Evolutionary conservation across 2,329 filamentous ascomycete genomes (phyloP).

Genomic region (Nothophaeocryptopus gaeumannii): DNA sequence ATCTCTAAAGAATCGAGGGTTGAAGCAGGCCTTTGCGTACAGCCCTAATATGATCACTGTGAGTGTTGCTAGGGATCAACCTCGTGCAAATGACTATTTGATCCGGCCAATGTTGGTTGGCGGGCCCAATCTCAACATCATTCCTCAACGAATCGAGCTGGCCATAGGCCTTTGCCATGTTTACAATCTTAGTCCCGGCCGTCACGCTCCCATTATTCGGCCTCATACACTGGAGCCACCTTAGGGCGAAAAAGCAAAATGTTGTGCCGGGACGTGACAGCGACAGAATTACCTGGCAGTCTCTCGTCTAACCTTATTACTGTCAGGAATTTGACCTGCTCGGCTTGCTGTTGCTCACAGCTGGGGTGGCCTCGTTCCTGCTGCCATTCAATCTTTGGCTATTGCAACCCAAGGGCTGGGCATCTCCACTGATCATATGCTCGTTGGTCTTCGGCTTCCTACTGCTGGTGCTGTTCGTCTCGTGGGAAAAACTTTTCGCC

Average conservation of each 20-base stretch:
- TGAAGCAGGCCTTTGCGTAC: conserved; percentile 30
- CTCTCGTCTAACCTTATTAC: too few relatives aligned
- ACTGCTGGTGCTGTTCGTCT: conserved; percentile 43
- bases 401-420: conserved; percentile 37
- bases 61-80: conserved; percentile 20
- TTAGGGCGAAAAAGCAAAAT: too few relatives aligned
- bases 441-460: conserved; percentile 32
- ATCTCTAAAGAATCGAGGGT: conserved; percentile 28
- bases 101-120: conserved; percentile 25
- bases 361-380: conserved; percentile 63
- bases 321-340: conserved; percentile 30
- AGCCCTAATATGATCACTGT: background rate
- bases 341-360: conserved; percentile 28
- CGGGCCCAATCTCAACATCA: too few relatives aligned
- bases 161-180: conserved; percentile 34
- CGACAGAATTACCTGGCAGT: too few relatives aligned
- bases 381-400: conserved; percentile 61
- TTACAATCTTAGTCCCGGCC: conserved; percentile 31
- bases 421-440: conserved; percentile 38
- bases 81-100: conserved; percentile 27
- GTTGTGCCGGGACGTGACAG: conserved; percentile 22
- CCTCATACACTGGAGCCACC: too few relatives aligned
- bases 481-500: conserved; percentile 59
- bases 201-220: conserved; percentile 24
- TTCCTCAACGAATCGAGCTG: too few relatives aligned